Percentiles rank a stretch among this genome's conserved stretches.
Evolutionary conservation across 495 filamentous ascomycete species (phyloP).

Genomic region (Podospora anserina): DNA sequence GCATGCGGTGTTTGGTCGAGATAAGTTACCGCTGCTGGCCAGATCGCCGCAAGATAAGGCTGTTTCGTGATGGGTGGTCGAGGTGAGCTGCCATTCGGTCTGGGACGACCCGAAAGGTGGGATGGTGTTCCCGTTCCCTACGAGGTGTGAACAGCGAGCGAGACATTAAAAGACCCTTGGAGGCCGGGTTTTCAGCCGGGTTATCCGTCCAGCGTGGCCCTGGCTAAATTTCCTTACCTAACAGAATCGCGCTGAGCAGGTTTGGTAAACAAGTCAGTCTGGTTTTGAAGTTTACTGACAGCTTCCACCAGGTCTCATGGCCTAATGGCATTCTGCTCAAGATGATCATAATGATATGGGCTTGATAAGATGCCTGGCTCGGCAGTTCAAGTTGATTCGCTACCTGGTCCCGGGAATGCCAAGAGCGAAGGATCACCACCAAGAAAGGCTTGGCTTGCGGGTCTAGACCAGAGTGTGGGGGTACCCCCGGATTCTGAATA

Average conservation of each 20-base stretch:
- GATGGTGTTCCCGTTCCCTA: neutral
- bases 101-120: neutral
- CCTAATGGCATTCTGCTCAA: neutral
- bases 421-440: neutral
- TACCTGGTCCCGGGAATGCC: neutral
- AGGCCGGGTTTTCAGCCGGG: neutral
- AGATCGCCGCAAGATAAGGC: slow-evolving; percentile 6
- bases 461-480: neutral
- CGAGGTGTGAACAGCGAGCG: neutral
- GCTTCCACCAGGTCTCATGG: neutral
- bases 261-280: neutral
- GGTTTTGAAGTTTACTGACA: neutral
- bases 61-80: neutral
- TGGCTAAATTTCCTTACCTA: neutral
- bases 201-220: neutral
- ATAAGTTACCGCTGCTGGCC: neutral
- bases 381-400: neutral
- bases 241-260: neutral
- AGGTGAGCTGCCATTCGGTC: neutral
- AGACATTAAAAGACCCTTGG: neutral
- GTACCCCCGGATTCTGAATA: neutral
- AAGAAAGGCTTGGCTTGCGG: neutral
- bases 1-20: neutral
- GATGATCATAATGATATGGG: neutral
- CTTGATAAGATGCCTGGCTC: neutral